Evolutionary conservation across 2,329 filamentous ascomycete genomes (phyloP).

Genomic region (Neofusicoccum umdonicola): DNA sequence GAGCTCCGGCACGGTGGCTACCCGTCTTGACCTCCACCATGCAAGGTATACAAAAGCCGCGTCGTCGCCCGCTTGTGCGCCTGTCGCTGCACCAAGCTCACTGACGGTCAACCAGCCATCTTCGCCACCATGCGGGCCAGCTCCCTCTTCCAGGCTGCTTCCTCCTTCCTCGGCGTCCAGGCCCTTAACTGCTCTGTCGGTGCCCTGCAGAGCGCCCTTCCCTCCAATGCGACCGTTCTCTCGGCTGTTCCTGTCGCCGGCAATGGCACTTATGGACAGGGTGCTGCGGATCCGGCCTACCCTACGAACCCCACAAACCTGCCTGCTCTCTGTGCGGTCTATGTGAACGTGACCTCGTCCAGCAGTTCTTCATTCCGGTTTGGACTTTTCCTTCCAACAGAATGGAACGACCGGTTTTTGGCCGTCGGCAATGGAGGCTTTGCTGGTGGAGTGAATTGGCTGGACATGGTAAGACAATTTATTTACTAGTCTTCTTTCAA

Average conservation of each 20-base stretch:
- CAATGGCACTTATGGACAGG: slow-evolving; percentile 40
- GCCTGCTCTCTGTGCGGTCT: slow-evolving; percentile 39
- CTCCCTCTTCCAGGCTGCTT: not conserved
- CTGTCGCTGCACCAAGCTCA: not conserved
- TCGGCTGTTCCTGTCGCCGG: slow-evolving; percentile 32
- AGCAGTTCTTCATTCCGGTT: slow-evolving; percentile 37
- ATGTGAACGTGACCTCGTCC: slow-evolving; percentile 37
- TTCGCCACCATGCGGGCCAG: slow-evolving; percentile 8
- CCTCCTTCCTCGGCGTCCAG: slow-evolving; percentile 15
- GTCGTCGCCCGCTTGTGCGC: not conserved
- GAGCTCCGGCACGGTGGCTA: not conserved
- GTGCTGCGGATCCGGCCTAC: slow-evolving; percentile 39
- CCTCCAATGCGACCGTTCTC: slow-evolving; percentile 35
- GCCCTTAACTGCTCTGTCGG: slow-evolving; percentile 33
- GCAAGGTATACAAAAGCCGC: not conserved
- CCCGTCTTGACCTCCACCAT: not conserved
- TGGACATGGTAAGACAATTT: slow-evolving; percentile 41
- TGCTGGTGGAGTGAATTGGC: slow-evolving; percentile 48
- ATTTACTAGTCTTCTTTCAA: not conserved
- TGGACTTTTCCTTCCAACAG: slow-evolving; percentile 38
- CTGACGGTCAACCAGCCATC: not conserved
- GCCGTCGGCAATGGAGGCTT: slow-evolving; percentile 49
- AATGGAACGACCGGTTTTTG: slow-evolving; percentile 38
- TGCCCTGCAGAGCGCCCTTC: slow-evolving; percentile 34
- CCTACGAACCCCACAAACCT: slow-evolving; percentile 38